A percentile compares a stretch with the other conserved stretches of the same genome.
Evolutionary conservation across 371 early-diverging fungal species (phyloP).

Genomic region (Syncephalis plumigaleata): DNA sequence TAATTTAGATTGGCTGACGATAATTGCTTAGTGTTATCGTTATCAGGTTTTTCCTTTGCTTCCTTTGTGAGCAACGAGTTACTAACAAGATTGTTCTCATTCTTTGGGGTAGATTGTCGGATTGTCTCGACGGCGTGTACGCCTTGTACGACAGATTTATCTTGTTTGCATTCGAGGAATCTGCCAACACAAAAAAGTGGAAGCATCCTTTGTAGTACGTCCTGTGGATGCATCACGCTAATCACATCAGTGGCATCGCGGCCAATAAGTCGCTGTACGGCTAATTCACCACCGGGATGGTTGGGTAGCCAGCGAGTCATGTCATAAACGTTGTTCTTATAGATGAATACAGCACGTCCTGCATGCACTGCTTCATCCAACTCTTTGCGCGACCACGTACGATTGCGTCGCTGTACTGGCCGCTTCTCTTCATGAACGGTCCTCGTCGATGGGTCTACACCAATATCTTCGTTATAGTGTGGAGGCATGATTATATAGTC

Average conservation of each 20-base stretch:
- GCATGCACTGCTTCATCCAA: constrained; percentile 2
- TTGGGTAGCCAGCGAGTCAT: constrained; percentile 58
- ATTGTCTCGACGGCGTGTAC: too few relatives aligned
- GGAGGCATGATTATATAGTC: too few relatives aligned
- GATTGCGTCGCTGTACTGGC: too few relatives aligned
- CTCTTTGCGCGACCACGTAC: too few relatives aligned
- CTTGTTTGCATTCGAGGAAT: constrained; percentile 12
- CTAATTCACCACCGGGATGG: constrained; percentile 87
- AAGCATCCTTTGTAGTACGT: constrained; percentile 54
- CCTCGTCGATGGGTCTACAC: too few relatives aligned
- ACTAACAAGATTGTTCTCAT: too few relatives aligned
- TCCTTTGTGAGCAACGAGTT: too few relatives aligned
- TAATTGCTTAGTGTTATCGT: constrained; percentile 1
- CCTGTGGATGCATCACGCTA: constrained; percentile 69
- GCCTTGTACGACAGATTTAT: too few relatives aligned
- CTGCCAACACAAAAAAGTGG: constrained; percentile 58
- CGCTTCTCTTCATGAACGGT: too few relatives aligned
- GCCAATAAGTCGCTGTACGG: constrained; percentile 68
- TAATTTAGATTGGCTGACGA: constrained; percentile 8
- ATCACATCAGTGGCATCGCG: constrained; percentile 87
- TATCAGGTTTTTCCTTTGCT: too few relatives aligned
- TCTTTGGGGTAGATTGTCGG: too few relatives aligned
- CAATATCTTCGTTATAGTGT: too few relatives aligned
- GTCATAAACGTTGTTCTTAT: constrained; percentile 68
- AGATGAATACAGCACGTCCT: constrained; percentile 55